phyloP scores from a whole-genome alignment of 2,329 filamentous ascomycete species.

The Chaetomiaceae sp. region DNA sequence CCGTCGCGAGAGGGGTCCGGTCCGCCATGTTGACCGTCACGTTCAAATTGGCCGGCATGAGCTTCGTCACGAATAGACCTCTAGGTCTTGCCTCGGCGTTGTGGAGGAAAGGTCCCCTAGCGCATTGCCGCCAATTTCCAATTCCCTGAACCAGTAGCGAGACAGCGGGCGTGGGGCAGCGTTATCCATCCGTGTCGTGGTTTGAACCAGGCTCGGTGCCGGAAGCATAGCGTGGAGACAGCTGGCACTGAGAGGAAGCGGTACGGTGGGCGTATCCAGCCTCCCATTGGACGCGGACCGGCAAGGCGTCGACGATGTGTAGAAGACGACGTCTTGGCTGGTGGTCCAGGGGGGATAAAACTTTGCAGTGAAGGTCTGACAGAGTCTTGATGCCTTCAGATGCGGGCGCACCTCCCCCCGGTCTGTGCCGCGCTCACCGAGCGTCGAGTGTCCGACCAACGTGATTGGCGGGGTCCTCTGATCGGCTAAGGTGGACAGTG shows the following conservation, averaged over 20 bases:
- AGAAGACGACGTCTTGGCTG: not conserved
- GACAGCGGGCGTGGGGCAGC: not conserved
- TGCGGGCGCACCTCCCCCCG: not conserved
- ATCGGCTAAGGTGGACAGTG: not conserved
- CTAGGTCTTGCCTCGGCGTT: not conserved
- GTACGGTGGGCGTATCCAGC: not conserved
- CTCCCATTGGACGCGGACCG: not conserved
- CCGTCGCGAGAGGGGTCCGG: not conserved
- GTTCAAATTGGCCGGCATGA: not conserved
- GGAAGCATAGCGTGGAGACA: not conserved
- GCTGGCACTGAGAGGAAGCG: not conserved
- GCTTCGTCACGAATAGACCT: not conserved
- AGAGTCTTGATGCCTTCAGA: not conserved
- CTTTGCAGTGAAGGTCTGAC: not conserved
- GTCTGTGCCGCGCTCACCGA: not conserved
- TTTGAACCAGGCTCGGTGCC: not conserved
- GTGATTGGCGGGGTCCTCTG: not conserved
- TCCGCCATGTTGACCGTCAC: not conserved
- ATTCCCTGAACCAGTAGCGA: not conserved
- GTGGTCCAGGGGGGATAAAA: not conserved
- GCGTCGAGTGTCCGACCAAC: not conserved
- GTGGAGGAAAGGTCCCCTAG: not conserved
- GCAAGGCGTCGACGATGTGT: not conserved
- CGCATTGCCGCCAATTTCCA: not conserved
- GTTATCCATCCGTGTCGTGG: not conserved